Conservation (phyloP, 345 rosid genomes). For the Firmiana major region DNA sequence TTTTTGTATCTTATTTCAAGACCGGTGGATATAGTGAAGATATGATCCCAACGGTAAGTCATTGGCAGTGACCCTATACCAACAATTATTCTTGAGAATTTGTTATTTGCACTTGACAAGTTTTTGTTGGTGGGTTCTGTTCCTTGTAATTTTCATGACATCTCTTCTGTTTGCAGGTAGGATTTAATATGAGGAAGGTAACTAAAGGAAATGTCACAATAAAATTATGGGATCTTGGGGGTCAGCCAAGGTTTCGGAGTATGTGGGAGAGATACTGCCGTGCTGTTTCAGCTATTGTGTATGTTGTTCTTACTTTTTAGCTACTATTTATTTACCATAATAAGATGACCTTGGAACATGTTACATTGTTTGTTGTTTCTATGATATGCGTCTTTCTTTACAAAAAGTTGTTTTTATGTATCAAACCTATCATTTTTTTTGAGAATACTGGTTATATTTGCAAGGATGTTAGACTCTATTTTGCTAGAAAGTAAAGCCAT, state of each 20-base stretch:
- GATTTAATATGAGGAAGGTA: constrained; percentile 86
- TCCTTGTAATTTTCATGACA: neutral
- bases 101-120: neutral
- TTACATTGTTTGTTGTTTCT: neutral
- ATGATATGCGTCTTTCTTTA: neutral
- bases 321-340: neutral
- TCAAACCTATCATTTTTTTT: neutral
- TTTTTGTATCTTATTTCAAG: constrained; percentile 28
- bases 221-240: constrained; percentile 89
- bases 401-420: neutral
- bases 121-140: neutral
- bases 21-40: constrained; percentile 68
- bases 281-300: constrained; percentile 74
- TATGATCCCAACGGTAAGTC: constrained; percentile 59
- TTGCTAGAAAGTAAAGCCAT: neutral
- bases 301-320: constrained; percentile 9
- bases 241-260: constrained; percentile 72
- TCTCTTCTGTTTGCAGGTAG: constrained; percentile 45
- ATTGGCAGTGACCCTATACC: neutral
- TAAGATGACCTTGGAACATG: neutral
- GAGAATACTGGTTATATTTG: neutral
- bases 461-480: neutral
- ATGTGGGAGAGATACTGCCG: constrained; percentile 85
- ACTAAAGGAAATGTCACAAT: constrained; percentile 82
- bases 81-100: neutral